phyloP scores from a whole-genome alignment of 306 rosid genomes.

The apple (Malus domestica) region ASM211411v1 NC_041801.1:25398001-25398500 shows the following conservation, averaged over 20 bases:
- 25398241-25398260: neutral
- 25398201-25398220: neutral
- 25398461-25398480: slow-evolving; percentile 6
- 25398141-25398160: neutral
- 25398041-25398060: slow-evolving; percentile 91
- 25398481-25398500: slow-evolving; percentile 21
- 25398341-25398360: slow-evolving; percentile 1
- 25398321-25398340: neutral
- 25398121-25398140: neutral
- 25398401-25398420: neutral
- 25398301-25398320: slow-evolving; percentile 1
- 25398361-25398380: neutral
- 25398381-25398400: slow-evolving; percentile 7
- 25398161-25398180: neutral
- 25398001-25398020: slow-evolving; percentile 91
- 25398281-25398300: neutral
- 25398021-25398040: slow-evolving; percentile 85
- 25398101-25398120: slow-evolving; percentile 3
- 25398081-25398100: slow-evolving; percentile 81
- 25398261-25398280: neutral
- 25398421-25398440: slow-evolving; percentile 6
- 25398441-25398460: slow-evolving; percentile 9
- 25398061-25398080: slow-evolving; percentile 87
- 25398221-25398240: neutral
- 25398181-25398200: neutral